Base-by-base conservation (phyloP, 1,139 yeast genomes). In the Sugiyamaella pinicola region DNA sequence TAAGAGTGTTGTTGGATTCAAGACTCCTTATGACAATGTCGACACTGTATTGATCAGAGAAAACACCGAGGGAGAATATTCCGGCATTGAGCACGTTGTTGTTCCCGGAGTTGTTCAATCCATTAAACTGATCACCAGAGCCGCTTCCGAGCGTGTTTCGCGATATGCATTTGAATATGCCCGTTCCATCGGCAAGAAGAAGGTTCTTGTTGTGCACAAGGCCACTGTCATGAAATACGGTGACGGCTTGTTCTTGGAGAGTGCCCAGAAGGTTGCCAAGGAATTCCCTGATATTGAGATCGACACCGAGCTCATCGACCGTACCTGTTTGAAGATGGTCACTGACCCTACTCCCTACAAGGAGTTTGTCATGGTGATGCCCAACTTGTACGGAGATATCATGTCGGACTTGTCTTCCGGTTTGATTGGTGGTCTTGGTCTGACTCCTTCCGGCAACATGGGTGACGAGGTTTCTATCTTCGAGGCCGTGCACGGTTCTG, bases 401-500 rank as follows among this genome's bases (percentile, higher is more conserved):
- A 85, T 93, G 85, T 91, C 98, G 61, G 98, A 93, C 75, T 81
- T 93, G 74, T 88, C 96, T 63, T 87, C 97, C 56, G 99, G 98
- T 75, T 81, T 93, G 70, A 93, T 95, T 65, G 99, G 99, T 73
- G 97, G 98, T 71, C 83, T 91, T 69, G 99, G 99, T 76, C 83
- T 93, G 74, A 93, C 98, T 61, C 98, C 99, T 64, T 89, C 96
- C 58, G 99, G 96, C 74, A 93, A 93, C 83, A 90, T 93, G 90
- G 99, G 99, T 79, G 89, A 89, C 81, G 85, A 87, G 73, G 96
- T 91, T 61, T 88, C 96, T 57, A 91, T 93, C 72, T 93, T 93
- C 73, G 99, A 93, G 81, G 98, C 99, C 63, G 99, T 93, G 69
- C 98, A 93, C 75, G 98, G 99, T 73, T 88, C 97, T 56, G 98